Percentiles rank a stretch among this genome's conserved stretches.
These are phyloP conservation scores for Oropetium thomaeum DNA, from an alignment of 176 grass and related monocot genomes.

Conservation along the genomic window DNA sequence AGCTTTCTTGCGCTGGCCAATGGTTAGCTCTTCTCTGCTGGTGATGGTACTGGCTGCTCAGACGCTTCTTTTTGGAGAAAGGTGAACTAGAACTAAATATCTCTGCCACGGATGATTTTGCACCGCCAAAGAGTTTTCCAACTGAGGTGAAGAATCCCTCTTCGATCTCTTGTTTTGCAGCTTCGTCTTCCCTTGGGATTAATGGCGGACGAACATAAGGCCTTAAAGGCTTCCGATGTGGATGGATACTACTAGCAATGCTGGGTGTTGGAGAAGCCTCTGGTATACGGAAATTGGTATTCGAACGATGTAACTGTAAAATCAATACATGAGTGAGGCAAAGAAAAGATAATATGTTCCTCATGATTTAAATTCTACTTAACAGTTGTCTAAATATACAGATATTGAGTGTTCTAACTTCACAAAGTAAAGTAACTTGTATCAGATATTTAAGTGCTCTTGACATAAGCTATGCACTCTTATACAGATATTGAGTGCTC, in stretches of 20 bases:
- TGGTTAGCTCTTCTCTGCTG: constrained; percentile 46
- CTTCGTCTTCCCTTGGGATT: constrained; percentile 59
- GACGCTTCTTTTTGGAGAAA: constrained; percentile 59
- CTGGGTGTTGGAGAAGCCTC: constrained; percentile 35
- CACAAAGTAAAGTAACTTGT: neutral
- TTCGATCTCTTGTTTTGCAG: constrained; percentile 50
- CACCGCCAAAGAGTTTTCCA: constrained; percentile 69
- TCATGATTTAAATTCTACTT: neutral
- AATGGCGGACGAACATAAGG: constrained; percentile 60
- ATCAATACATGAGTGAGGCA: neutral
- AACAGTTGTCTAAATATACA: neutral
- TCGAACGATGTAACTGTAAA: neutral
- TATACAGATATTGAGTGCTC: neutral
- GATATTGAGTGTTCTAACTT: too few relatives aligned
- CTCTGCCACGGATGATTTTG: constrained; percentile 53
- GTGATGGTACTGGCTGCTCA: constrained; percentile 39
- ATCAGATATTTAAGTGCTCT: neutral
- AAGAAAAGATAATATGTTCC: neutral
- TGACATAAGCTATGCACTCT: neutral
- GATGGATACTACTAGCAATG: constrained; percentile 50
- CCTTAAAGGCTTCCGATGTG: constrained; percentile 64
- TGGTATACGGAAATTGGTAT: constrained; percentile 21
- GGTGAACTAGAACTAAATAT: constrained; percentile 43
- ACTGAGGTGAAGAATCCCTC: constrained; percentile 78
- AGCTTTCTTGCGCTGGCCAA: constrained; percentile 84